Evolutionary conservation across 2,329 filamentous ascomycete species (phyloP).

Genomic region (Trichoderma sp.): DNA sequence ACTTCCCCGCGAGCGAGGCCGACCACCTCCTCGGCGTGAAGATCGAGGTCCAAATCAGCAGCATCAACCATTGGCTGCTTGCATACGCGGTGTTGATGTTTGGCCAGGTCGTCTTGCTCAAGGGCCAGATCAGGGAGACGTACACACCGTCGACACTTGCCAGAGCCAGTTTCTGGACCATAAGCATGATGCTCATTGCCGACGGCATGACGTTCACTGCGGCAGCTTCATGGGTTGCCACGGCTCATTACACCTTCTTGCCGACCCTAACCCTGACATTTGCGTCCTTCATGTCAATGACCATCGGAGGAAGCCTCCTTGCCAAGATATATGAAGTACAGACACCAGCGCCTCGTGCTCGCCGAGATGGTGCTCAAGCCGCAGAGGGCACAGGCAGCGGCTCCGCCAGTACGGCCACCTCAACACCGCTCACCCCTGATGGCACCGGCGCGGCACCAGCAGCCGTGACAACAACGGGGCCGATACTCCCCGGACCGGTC

Average conservation of each 20-base stretch:
- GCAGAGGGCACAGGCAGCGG: constrained; percentile 33
- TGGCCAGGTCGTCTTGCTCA: constrained; percentile 63
- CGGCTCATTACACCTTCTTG: constrained; percentile 58
- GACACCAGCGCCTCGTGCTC: constrained; percentile 55
- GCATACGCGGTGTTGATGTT: constrained; percentile 59
- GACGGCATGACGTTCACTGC: constrained; percentile 62
- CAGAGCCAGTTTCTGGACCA: constrained; percentile 65
- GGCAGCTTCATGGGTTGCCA: constrained; percentile 59
- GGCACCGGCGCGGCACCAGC: constrained; percentile 28
- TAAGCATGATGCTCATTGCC: constrained; percentile 62
- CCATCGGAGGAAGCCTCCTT: constrained; percentile 60
- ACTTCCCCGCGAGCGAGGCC: constrained; percentile 53
- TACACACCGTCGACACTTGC: constrained; percentile 69
- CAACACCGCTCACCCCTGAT: constrained; percentile 36
- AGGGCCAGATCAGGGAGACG: constrained; percentile 66
- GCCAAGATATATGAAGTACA: constrained; percentile 64
- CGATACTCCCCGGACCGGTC: constrained; percentile 47
- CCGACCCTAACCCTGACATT: constrained; percentile 58
- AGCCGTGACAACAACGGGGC: constrained; percentile 11
- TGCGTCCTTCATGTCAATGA: constrained; percentile 57
- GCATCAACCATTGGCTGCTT: constrained; percentile 62
- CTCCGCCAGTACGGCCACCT: constrained; percentile 32
- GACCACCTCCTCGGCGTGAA: constrained; percentile 63
- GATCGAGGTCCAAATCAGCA: constrained; percentile 59
- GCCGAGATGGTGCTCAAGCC: constrained; percentile 43